Conservation (phyloP, 257 asterid genomes). For the Solanum bukasovii region DNA sequence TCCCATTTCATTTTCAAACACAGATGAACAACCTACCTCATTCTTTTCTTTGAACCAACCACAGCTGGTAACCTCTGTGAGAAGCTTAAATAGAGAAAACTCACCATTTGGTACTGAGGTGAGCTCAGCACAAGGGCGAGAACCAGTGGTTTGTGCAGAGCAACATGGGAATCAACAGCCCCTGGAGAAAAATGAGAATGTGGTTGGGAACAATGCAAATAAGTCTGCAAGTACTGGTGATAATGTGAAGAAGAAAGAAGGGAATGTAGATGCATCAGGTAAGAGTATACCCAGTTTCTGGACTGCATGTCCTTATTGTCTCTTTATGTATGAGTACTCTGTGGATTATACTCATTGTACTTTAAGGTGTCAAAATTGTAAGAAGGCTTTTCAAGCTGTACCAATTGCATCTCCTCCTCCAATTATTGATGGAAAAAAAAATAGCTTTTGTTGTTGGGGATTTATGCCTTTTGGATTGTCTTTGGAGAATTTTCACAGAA, state of each 20-base stretch:
- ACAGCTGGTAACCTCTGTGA: constrained; percentile 20
- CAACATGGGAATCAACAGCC: constrained; percentile 3
- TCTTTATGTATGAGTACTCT: constrained; percentile 68
- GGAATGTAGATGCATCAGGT: constrained; percentile 8
- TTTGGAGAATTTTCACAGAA: constrained; percentile 26
- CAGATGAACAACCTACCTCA: constrained; percentile 13
- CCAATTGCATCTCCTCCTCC: constrained; percentile 62
- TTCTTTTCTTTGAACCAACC: constrained; percentile 9
- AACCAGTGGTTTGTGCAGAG: background rate
- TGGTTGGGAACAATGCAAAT: constrained; percentile 6
- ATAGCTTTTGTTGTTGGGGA: constrained; percentile 69
- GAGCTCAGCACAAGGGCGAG: background rate
- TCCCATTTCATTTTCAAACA: background rate
- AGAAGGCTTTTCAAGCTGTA: constrained; percentile 67
- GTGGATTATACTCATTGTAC: constrained; percentile 49
- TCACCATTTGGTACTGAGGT: background rate
- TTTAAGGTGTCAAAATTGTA: constrained; percentile 65
- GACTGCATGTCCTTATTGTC: constrained; percentile 82
- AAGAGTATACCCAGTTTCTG: constrained; percentile 29
- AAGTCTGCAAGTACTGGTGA: constrained; percentile 15
- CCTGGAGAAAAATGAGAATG: constrained; percentile 1
- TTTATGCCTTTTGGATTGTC: constrained; percentile 49
- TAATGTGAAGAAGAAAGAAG: constrained; percentile 14
- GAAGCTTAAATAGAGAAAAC: constrained; percentile 1
- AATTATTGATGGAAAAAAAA: constrained; percentile 41